phyloP scores from a whole-genome alignment of 78 protist genomes.

The Thecamonas trahens region DNA sequence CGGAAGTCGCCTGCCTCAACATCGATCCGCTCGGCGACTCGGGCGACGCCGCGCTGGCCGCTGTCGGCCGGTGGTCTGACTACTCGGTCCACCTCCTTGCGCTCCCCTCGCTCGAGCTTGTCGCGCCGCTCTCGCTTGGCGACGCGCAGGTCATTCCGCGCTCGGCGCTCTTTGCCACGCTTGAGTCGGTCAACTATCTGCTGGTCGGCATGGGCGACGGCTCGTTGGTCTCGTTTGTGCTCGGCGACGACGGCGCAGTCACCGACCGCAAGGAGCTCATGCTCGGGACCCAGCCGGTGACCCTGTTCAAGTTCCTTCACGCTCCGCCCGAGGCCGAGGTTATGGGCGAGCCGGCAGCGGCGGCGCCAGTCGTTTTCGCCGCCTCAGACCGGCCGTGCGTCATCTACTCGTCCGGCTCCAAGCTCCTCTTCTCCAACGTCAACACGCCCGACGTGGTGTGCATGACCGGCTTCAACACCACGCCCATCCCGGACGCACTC shows the following conservation, averaged over 20 bases:
- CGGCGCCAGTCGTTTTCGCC: constrained; percentile 61
- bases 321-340: not conserved
- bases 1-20: constrained; percentile 70
- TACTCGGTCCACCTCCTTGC: constrained; percentile 40
- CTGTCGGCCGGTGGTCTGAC: constrained; percentile 78
- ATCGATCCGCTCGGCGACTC: constrained; percentile 21
- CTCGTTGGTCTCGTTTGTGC: constrained; percentile 39
- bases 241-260: constrained; percentile 34
- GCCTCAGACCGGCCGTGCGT: constrained; percentile 83
- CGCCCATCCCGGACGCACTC: constrained; percentile 53
- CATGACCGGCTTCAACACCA: constrained; percentile 61
- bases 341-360: too few relatives aligned
- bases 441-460: constrained; percentile 43
- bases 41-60: constrained; percentile 2
- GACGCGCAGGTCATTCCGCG: constrained; percentile 66
- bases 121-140: constrained; percentile 30
- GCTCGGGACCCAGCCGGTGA: constrained; percentile 77
- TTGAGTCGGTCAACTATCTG: constrained; percentile 45
- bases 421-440: constrained; percentile 66
- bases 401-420: constrained; percentile 44
- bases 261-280: constrained; percentile 50
- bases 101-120: constrained; percentile 47
- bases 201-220: constrained; percentile 84
- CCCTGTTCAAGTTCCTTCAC: too few relatives aligned
- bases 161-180: constrained; percentile 41